Base-by-base conservation (phyloP, 768 basidiomycete genomes). In the Suillus subluteus region DNA sequence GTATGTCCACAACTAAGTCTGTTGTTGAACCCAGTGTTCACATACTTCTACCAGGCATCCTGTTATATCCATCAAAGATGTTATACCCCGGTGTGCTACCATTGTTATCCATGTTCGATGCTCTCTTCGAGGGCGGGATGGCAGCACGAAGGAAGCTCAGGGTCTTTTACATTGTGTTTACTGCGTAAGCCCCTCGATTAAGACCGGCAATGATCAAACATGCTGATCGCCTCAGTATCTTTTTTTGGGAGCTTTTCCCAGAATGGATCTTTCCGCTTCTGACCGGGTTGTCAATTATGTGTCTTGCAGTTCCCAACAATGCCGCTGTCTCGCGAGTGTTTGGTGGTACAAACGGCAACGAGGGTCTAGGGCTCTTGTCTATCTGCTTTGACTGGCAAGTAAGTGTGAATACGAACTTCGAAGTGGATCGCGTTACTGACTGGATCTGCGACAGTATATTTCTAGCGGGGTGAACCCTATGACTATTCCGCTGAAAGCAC, bases 301-400 rank as follows among this genome's bases (percentile, higher is more conserved):
- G 90, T 68, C 78, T 91, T 50, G 82, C 88, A 3, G 86, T 83
- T 4, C 74, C 81, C 52, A 80, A 84, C 6, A 76, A 80, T 37
- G 76, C 86, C 66, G 72, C 85, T 18, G 82, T 89, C 71, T 89
- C 88, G 4, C 86, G 87, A 62, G 70, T 91, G 0, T 91, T 91
- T 66, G 91, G 91, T 37, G 91, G 91, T 6, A 78, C 84, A 3
- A 81, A 85, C 43, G 88, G 83, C 37, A 91, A 91, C 69, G 89
- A 91, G 73, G 90, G 89, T 0, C 79, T 91, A 48, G 89, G 90
- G 0, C 70, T 91, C 23, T 64, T 87, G 48, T 85, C 84, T 41
- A 65, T 91, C 50, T 86, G 86, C n/a, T 83, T 91, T 56, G 90
- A 91, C 70, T 91, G 75, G 75, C 75, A 76, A 26, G 64, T 65